Evolutionary conservation across 1,284 basidiomycete genomes (phyloP).

Genomic region (Leccinum variabile): DNA sequence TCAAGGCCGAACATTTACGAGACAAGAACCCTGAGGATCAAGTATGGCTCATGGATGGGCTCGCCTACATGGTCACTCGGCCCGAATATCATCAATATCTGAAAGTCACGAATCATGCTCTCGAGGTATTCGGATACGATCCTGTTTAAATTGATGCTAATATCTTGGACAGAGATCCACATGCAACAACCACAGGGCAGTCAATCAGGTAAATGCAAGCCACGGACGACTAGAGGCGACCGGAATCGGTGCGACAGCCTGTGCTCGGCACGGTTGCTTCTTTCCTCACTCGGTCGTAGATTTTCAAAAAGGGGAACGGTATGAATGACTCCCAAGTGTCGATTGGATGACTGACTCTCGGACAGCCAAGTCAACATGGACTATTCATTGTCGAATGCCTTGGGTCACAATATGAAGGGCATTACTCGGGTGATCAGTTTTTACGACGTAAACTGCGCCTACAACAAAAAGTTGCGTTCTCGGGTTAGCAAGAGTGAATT

Average conservation of each 20-base stretch:
- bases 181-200: conserved; percentile 11
- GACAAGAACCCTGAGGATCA: not conserved
- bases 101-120: not conserved
- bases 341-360: too few species aligned
- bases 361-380: conserved; percentile 25
- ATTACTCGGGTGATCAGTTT: conserved; percentile 1
- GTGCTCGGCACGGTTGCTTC: conserved; percentile 21
- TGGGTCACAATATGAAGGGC: not conserved
- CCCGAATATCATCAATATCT: not conserved
- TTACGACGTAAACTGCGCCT: conserved; percentile 15
- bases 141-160: not conserved
- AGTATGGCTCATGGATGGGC: conserved; percentile 14
- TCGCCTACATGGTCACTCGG: conserved; percentile 4
- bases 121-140: not conserved
- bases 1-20: conserved; percentile 12
- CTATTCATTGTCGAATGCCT: conserved; percentile 14
- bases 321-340: too few species aligned
- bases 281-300: conserved; percentile 9
- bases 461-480: conserved; percentile 1
- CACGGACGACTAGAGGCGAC: conserved; percentile 7
- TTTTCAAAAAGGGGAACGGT: conserved; percentile 9
- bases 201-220: conserved; percentile 4
- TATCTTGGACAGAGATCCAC: not conserved
- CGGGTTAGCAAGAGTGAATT: too few species aligned
- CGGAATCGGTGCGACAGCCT: not conserved